Evolutionary conservation across 2,329 filamentous ascomycete species (phyloP), one percentile per base, ranked within the genome.

Genomic region (Cryphonectria parasitica): DNA sequence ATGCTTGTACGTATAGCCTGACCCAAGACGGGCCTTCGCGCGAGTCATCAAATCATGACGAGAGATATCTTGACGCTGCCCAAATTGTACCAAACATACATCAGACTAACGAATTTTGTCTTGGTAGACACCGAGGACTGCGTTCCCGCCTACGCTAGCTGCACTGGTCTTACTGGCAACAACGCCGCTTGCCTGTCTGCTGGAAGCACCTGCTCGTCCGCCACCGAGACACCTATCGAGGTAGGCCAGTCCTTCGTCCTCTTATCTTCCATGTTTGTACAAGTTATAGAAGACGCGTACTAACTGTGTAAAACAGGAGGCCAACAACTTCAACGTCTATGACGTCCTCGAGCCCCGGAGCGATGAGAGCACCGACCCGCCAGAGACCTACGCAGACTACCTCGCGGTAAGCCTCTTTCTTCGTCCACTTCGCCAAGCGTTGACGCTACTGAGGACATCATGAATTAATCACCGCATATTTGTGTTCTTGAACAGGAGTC

Each of bases 261-360:
- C 39, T 22, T 11, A 39, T 39, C n/a, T 7, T 52, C 5, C n/a
- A 10, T 22, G 43, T 22, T 3, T 45, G 19, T 45, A 6, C 0
- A 17, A 22, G 43, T 22, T 34, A 5, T 6, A 19, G 39, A 45
- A 3, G 25, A 22, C 1, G 13, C 4, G 11, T 8, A 54, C 43
- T 34, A 25, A 34, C 3, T 11, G 22, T 25, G 2, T 8, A 34
- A 6, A 52, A 39, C 25, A 69, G 56, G 39, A 71, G 15, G 66
- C 65, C 22, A 74, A 73, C 41, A 76, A 81, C 74, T 83, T 83
- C 64, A 81, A 84, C 66, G 80, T 85, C 19, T 87, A 86, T 72
- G 85, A 87, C 68, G 78, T 87, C 31, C 61, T 66, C 54, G 66
- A 72, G 61, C 68, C 68, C 6, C 34, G 63, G 36, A 79, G 84